Evolutionary conservation across 1,139 yeast genomes (phyloP).

Genomic region (Diutina mesorugosa): DNA sequence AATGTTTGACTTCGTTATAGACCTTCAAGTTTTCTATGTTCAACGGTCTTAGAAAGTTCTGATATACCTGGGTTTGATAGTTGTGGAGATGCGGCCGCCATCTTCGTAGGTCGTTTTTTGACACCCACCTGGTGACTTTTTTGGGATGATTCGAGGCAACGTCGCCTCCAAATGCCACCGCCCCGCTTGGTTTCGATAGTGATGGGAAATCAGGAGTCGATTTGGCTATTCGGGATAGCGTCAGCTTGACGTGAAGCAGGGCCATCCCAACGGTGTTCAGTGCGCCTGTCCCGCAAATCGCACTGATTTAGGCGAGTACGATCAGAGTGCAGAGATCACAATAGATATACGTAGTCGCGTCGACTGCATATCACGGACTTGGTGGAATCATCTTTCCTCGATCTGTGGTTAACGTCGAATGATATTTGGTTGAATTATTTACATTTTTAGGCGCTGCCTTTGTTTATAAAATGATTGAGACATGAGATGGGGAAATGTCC

Average conservation of each 20-base stretch:
- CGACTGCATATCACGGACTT: too few relatives aligned
- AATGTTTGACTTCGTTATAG: slow-evolving; percentile 12
- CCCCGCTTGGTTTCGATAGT: not conserved
- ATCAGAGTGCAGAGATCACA: not conserved
- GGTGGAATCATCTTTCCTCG: too few relatives aligned
- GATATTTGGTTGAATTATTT: too few relatives aligned
- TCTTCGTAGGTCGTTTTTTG: slow-evolving; percentile 3
- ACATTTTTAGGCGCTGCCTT: too few relatives aligned
- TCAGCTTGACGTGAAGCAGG: not conserved
- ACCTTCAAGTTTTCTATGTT: slow-evolving; percentile 22
- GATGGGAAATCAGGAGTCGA: not conserved
- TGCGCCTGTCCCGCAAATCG: not conserved
- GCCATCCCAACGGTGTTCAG: not conserved
- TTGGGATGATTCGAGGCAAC: not conserved
- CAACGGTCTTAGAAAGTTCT: slow-evolving; percentile 24
- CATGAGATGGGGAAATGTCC: too few relatives aligned
- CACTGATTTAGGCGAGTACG: not conserved
- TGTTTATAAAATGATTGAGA: too few relatives aligned
- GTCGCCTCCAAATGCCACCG: not conserved
- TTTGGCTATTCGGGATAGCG: not conserved
- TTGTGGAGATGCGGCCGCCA: slow-evolving; percentile 5
- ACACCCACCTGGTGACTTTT: not conserved
- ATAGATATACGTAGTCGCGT: too few relatives aligned
- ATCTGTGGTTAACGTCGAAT: too few relatives aligned
- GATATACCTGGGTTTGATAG: slow-evolving; percentile 15